Base-by-base conservation (phyloP, 768 basidiomycete genomes). In the Fomitopsis pulvina region DNA sequence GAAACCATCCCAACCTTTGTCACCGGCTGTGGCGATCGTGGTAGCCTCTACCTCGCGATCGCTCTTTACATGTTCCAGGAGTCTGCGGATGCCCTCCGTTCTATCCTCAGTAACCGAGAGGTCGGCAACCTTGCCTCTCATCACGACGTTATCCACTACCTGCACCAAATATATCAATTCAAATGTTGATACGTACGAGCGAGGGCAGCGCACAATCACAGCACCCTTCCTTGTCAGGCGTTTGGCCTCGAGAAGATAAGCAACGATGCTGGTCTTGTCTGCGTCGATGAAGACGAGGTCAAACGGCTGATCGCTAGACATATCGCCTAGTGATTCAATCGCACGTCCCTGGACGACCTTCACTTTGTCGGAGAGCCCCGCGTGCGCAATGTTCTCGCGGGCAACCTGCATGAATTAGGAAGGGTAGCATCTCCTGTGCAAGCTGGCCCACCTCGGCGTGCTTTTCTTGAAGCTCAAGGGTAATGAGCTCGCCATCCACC, bases 281-380 rank as follows among this genome's bases (percentile, higher is more conserved):
- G 83, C 85, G 63, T 87, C 85, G 53, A 86, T 83, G 70, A 87
- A 88, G 2, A 72, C 71, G 18, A 88, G 63, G 62, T 87, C 85
- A 61, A 83, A 86, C 1, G 73, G 74, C 3, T 66, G 63, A 9
- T 72, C 71, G 6, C 80, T 63, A 6, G 71, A 65, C 27, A 86
- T 63, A 38, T 65, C 69, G 21, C 63, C 65, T 38, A 87, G 67
- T 0, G 75, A 72, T 3, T 80, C 75, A 2, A 66, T 64, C 1
- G 79, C 83, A 28, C 73, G 69, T 0, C 80, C 82, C 27, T 77
- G 62, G 39, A 79, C 67, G 29, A 83, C 63, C 24, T 73, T 63
- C 37, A 78, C 70, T 60, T 78, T 78, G 40, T 61, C 52, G 4
- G 70, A 61, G 6, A 85, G 61, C 1, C 79, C 80, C 0, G 82